A percentile compares a stretch with the other conserved stretches of the same genome.
Conservation (phyloP, 345 rosid genomes). For the Gossypium herbaceum region DNA sequence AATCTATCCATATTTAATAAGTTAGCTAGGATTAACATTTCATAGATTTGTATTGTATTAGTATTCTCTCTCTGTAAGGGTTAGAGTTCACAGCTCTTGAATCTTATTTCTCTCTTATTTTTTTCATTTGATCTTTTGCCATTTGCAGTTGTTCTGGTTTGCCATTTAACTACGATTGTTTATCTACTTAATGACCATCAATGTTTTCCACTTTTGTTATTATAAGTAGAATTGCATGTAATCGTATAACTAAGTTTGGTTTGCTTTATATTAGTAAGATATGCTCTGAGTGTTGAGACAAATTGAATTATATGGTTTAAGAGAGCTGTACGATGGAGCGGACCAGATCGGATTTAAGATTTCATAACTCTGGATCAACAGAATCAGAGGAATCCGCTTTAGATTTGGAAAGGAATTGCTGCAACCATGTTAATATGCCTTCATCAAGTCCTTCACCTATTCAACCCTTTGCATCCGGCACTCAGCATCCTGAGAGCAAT, state of each 20-base stretch:
- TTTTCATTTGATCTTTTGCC: neutral
- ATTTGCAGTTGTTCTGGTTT: conserved; percentile 12
- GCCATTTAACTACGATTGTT: neutral
- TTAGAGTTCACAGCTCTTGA: neutral
- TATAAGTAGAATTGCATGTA: neutral
- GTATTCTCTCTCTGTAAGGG: neutral
- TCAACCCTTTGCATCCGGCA: conserved; percentile 58
- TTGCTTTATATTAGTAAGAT: neutral
- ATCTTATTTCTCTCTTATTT: neutral
- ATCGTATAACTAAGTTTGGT: neutral
- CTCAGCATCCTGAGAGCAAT: conserved; percentile 68
- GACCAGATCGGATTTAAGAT: conserved; percentile 38
- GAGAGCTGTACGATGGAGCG: conserved; percentile 38
- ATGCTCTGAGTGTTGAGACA: conserved; percentile 8
- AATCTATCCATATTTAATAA: neutral
- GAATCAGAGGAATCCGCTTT: conserved; percentile 67
- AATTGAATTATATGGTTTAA: conserved; percentile 18
- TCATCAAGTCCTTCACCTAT: conserved; percentile 54
- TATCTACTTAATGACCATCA: neutral
- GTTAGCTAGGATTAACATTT: neutral
- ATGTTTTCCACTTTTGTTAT: neutral
- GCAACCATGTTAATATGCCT: conserved; percentile 48
- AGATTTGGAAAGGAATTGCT: conserved; percentile 60
- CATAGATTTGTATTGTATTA: neutral
- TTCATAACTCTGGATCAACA: conserved; percentile 46